phyloP scores from a whole-genome alignment of 495 filamentous ascomycete species.

The Filosporella fistucella region DNA sequence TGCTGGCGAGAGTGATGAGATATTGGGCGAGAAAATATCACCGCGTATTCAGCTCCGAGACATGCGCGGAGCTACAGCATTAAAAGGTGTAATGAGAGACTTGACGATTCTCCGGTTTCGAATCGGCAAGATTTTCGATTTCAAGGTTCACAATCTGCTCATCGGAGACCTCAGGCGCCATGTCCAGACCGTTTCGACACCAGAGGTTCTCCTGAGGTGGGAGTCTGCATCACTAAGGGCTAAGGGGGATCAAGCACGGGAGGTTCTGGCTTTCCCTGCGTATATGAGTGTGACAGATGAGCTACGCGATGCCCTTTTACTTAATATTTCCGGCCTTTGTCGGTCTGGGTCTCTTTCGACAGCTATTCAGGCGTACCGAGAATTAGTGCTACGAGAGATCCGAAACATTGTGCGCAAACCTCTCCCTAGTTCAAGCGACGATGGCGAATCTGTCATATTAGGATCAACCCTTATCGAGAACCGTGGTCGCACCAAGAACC shows the following conservation, averaged over 20 bases:
- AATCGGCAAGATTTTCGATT: slow-evolving; percentile 84
- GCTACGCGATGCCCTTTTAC: slow-evolving; percentile 61
- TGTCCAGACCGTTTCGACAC: slow-evolving; percentile 64
- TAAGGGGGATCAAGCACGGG: slow-evolving; percentile 60
- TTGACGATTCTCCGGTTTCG: slow-evolving; percentile 70
- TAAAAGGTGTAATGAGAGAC: slow-evolving; percentile 75
- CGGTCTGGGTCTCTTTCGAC: slow-evolving; percentile 70
- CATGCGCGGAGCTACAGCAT: slow-evolving; percentile 70
- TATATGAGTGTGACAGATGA: slow-evolving; percentile 67
- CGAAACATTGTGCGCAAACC: slow-evolving; percentile 79
- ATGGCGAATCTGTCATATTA: slow-evolving; percentile 86
- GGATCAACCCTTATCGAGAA: slow-evolving; percentile 76
- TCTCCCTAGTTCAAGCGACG: slow-evolving; percentile 86
- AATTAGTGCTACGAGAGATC: slow-evolving; percentile 79
- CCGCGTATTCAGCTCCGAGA: slow-evolving; percentile 59
- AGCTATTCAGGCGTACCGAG: slow-evolving; percentile 80
- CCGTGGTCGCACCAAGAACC: slow-evolving; percentile 64
- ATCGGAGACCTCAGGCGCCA: slow-evolving; percentile 79
- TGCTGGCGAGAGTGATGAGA: slow-evolving; percentile 53
- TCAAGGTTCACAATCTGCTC: slow-evolving; percentile 71
- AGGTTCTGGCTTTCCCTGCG: slow-evolving; percentile 61
- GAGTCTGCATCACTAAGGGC: slow-evolving; percentile 45
- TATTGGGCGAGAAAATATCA: slow-evolving; percentile 14
- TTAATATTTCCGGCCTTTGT: slow-evolving; percentile 71
- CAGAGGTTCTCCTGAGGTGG: slow-evolving; percentile 76